phyloP scores from a whole-genome alignment of 306 rosid species.

The Pyrus communis region DNA sequence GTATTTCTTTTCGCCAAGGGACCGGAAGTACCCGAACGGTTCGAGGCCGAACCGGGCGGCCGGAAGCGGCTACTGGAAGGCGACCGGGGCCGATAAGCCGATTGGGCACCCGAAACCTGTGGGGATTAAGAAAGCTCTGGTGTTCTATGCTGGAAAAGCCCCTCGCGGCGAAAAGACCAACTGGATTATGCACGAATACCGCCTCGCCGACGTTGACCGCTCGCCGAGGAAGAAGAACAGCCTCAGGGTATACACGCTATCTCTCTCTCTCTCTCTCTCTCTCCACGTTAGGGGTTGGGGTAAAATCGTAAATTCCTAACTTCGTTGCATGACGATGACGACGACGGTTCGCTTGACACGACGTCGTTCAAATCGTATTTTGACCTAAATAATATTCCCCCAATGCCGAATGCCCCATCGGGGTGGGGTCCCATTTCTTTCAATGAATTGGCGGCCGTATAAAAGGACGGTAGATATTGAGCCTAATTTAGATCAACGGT shows the following conservation, averaged over 20 bases:
- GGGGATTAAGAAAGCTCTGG: slow-evolving; percentile 93
- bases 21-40: slow-evolving; percentile 90
- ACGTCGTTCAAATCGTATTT: neutral
- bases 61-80: slow-evolving; percentile 94
- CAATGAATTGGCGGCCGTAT: slow-evolving; percentile 2
- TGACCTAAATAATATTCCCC: neutral
- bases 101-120: slow-evolving; percentile 77
- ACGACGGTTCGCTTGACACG: neutral
- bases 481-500: neutral
- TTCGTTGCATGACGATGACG: neutral
- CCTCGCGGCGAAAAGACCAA: slow-evolving; percentile 89
- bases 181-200: slow-evolving; percentile 99
- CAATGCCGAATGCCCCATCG: neutral
- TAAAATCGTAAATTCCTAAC: neutral
- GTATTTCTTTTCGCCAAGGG: slow-evolving; percentile 88
- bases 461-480: neutral
- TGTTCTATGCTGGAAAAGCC: slow-evolving; percentile 86
- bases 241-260: slow-evolving; percentile 51
- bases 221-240: slow-evolving; percentile 80
- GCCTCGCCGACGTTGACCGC: slow-evolving; percentile 90
- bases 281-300: neutral
- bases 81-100: slow-evolving; percentile 96
- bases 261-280: neutral
- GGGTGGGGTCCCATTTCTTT: slow-evolving; percentile 1
- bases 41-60: slow-evolving; percentile 97